Base-by-base conservation (phyloP, 352 stramenopile genomes). In the Globisporangium paroecandrum region DNA sequence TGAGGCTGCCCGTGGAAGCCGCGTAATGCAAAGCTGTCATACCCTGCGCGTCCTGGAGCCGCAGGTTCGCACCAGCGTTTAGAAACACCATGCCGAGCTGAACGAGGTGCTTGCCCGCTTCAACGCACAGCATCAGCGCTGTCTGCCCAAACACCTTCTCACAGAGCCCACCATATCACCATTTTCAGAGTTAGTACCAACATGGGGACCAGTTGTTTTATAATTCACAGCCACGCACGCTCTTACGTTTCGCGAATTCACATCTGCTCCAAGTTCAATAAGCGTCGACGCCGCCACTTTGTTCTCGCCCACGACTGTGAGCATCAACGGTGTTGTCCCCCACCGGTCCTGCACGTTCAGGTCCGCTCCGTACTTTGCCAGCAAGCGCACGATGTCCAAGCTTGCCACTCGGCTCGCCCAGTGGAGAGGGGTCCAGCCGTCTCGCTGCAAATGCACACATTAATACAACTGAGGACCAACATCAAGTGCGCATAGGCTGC, bases 321-420 rank as follows among this genome's bases (percentile, higher is more conserved):
- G 58, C 83, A 94, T 94, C 34, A 94, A 74, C 7, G 86, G 84
- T 13, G 85, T 93, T 3, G 83, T 93, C 15, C 85, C 80, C 85
- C 85, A 93, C 18, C 77, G 76, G 38, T 94, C 87, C 74, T 89
- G 76, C 2, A 89, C 74, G 38, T 94, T 90, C 38, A 94, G 57
- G 60, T 90, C 77, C 2, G 87, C 83, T 22, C 85, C 87, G 55
- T 92, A 80, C 58, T 92, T 93, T n/a, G 83, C 80, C 20, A 94
- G 72, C 53, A 94, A 66, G 24, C 85, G 84, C 53, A 94, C 85
- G 49, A 92, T 87, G 62, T 92, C 83, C 4, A 90, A 65, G 43
- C 79, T 89, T 1, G 84, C 83, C 38, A 94, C 85, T 5, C 86
- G 84, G 73, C 83, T 93, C 12, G 84, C 84, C 84, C 86, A 92